phyloP scores from a whole-genome alignment of 78 protist species.

The Dictyostelium brefeldianum region DNA sequence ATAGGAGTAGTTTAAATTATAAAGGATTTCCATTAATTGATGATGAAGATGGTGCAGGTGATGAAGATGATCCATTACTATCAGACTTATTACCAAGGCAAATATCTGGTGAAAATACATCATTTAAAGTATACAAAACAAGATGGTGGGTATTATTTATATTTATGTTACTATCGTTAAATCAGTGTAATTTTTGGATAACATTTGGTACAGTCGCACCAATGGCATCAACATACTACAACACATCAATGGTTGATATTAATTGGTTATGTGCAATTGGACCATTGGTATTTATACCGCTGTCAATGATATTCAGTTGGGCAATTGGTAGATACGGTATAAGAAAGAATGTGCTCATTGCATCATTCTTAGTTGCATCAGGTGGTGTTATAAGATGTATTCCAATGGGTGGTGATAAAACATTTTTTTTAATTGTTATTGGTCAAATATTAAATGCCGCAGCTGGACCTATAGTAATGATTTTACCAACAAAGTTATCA shows the following conservation, averaged over 20 bases:
- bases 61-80: constrained; percentile 3
- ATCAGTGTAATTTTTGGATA: constrained; percentile 75
- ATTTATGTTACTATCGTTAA: constrained; percentile 53
- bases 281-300: constrained; percentile 29
- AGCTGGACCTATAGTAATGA: constrained; percentile 58
- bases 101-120: not conserved
- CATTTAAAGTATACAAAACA: constrained; percentile 31
- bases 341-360: constrained; percentile 14
- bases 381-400: constrained; percentile 44
- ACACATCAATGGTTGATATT: not conserved
- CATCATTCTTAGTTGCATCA: constrained; percentile 3
- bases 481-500: constrained; percentile 47
- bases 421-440: constrained; percentile 21
- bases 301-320: constrained; percentile 40
- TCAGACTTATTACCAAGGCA: not conserved
- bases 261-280: constrained; percentile 39
- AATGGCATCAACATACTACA: constrained; percentile 28
- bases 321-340: constrained; percentile 62
- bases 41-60: not conserved
- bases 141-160: constrained; percentile 59
- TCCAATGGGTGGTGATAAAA: constrained; percentile 33
- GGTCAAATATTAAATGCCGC: constrained; percentile 48
- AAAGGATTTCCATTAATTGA: not conserved
- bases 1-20: not conserved
- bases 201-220: constrained; percentile 62